Conservation (phyloP, 2,329 filamentous ascomycete species). For the Clonostachys byssicola region DNA sequence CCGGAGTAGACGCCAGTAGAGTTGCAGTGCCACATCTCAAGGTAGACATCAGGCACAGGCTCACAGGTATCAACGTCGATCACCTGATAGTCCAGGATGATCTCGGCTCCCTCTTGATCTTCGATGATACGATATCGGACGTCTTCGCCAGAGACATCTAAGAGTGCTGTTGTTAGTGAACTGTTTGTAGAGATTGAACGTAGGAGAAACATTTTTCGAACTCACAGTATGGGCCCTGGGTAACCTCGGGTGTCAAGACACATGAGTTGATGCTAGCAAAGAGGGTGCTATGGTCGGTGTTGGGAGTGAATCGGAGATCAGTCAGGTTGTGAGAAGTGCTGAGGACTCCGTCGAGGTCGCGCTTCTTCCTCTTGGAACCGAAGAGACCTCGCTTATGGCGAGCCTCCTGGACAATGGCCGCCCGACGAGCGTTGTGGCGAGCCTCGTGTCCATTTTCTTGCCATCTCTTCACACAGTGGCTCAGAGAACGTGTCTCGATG, state of each 20-base stretch:
- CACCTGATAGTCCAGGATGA: constrained; percentile 36
- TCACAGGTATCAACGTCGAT: constrained; percentile 35
- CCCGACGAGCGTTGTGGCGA: constrained; percentile 43
- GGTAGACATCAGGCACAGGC: constrained; percentile 26
- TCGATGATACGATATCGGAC: constrained; percentile 31
- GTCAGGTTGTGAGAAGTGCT: constrained; percentile 29
- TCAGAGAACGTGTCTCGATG: constrained; percentile 31
- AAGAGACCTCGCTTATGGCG: constrained; percentile 13
- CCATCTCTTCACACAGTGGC: constrained; percentile 37
- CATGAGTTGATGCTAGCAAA: constrained; percentile 36
- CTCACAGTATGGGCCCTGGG: constrained; percentile 40
- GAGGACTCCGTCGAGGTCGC: constrained; percentile 24
- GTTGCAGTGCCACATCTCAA: constrained; percentile 41
- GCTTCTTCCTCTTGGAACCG: neutral
- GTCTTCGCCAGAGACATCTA: constrained; percentile 22
- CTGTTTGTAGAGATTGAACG: too few relatives aligned
- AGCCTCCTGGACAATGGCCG: constrained; percentile 30
- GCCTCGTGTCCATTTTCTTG: constrained; percentile 46
- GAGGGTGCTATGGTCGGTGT: constrained; percentile 21
- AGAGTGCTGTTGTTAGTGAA: too few relatives aligned
- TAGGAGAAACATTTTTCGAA: neutral
- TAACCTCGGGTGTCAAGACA: constrained; percentile 43
- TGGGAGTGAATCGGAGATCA: constrained; percentile 19
- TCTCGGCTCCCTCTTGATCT: constrained; percentile 28
- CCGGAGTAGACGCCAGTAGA: constrained; percentile 39